phyloP scores from a whole-genome alignment of 192 early-diverging fungal genomes.

The Globomyces pollinis-pini region DNA sequence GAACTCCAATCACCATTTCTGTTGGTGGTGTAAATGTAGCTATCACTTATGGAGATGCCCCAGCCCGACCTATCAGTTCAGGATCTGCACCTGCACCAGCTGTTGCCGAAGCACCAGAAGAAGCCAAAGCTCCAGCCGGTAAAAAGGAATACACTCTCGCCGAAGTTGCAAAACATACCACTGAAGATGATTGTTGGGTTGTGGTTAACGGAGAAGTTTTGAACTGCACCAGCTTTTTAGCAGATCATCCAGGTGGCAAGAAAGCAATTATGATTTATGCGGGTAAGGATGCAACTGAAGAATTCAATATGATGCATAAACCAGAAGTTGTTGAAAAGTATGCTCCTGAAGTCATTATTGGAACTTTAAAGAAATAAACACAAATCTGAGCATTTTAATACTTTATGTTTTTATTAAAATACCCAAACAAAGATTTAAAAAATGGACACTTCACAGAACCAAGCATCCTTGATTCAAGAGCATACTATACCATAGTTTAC shows the following conservation, averaged over 20 bases:
- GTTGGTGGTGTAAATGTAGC: conserved; percentile 59
- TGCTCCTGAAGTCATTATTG: conserved; percentile 43
- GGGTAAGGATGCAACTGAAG: conserved; percentile 77
- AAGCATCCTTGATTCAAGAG: too few species aligned
- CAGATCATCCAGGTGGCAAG: conserved; percentile 77
- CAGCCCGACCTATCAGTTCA: conserved; percentile 15
- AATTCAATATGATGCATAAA: conserved; percentile 83
- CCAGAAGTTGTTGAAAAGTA: conserved; percentile 65
- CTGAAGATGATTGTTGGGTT: conserved; percentile 75
- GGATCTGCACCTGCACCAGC: conserved; percentile 18
- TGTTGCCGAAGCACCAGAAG: conserved; percentile 27
- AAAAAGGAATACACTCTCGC: conserved; percentile 45
- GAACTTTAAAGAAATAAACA: conserved; percentile 30
- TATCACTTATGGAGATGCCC: conserved; percentile 41
- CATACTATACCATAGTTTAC: too few species aligned
- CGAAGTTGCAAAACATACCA: conserved; percentile 84
- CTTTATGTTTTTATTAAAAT: background rate
- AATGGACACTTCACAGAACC: too few species aligned
- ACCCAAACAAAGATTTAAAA: too few species aligned
- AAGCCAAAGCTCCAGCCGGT: conserved; percentile 25
- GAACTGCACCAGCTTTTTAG: conserved; percentile 63
- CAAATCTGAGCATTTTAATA: background rate
- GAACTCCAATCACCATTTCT: conserved; percentile 37
- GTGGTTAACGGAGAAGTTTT: conserved; percentile 76
- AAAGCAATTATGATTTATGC: conserved; percentile 78